A percentile compares a stretch with the other conserved stretches of the same genome.
Conservation (phyloP, 495 filamentous ascomycete species). For the Penicillium mononematosum region DNA sequence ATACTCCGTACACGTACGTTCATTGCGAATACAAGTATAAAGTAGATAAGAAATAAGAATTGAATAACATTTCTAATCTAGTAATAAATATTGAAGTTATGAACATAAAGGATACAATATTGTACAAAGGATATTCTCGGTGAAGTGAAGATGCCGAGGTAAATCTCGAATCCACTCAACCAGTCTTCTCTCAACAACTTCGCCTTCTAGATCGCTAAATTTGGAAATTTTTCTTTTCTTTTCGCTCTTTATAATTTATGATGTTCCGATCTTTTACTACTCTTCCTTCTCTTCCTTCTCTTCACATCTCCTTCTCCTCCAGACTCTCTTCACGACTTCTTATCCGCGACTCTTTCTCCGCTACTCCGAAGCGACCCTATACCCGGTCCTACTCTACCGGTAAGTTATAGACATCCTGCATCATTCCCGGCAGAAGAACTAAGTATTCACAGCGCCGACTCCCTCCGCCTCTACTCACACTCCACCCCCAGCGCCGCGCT, state of each 20-base stretch:
- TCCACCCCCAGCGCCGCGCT: slow-evolving; percentile 25
- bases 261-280: slow-evolving; percentile 5
- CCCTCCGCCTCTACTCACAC: slow-evolving; percentile 5
- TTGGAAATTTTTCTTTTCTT: neutral
- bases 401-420: neutral
- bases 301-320: neutral
- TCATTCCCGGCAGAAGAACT: neutral
- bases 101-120: neutral
- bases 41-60: no score
- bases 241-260: neutral
- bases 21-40: no score
- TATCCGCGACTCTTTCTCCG: slow-evolving; percentile 5
- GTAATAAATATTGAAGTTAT: neutral
- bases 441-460: slow-evolving; percentile 13
- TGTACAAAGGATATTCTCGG: neutral
- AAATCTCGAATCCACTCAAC: slow-evolving; percentile 1
- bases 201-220: slow-evolving; percentile 1
- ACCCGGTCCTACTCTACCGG: slow-evolving; percentile 1
- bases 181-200: slow-evolving; percentile 11
- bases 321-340: neutral
- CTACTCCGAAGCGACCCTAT: slow-evolving; percentile 1
- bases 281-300: neutral
- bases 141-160: slow-evolving; percentile 6
- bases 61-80: no score
- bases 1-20: no score